Evolutionary conservation across 805 yeast genomes (phyloP), one percentile per base, ranked within the genome.

Genomic region (Candida vaughaniae): DNA sequence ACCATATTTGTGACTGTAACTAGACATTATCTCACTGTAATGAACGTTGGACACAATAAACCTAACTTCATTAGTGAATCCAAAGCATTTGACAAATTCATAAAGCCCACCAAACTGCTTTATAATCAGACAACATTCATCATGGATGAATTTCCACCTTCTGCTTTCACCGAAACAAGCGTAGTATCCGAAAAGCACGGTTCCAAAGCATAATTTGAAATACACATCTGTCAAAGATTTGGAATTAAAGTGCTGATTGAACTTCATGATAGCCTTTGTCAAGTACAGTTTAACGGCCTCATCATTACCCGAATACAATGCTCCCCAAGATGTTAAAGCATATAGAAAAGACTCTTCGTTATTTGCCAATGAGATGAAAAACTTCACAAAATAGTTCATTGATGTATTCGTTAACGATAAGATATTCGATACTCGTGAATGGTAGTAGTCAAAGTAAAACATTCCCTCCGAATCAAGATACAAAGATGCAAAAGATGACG

Each of bases 281-380:
- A 45, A 17, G 26, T 45, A 47, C 6, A 25, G 14, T 16, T 32
- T 29, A 3, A 37, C 43, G 3, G 36, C 39, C n/a, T 31, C 37
- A n/a, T 39, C 38, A 12, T 38, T 33, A 5, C 47, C 52, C 30
- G 38, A 25, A 38, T 46, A 45, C 4, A 48, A 30, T 4, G 53
- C 62, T 6, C 64, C 64, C 64, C 64, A 58, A 3, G 61, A 52
- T 1, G 60, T 51, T 14, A 58, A 17, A 2, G 53, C 52, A 33
- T 53, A 44, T 29, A 48, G 43, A 18, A 56, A 41, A 2, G 54
- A 34, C 33, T 53, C 58, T 28, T 55, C 52, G 15, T 39, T 27
- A 2, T 39, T 22, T 2, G 60, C 55, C 8, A 55, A 30, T 11
- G 40, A 32, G 32, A 47, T 42, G 25, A 49, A 58, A 1, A 58